Conservation (phyloP, 2,329 filamentous ascomycete species). For the Mycosphaerella sp. region DNA sequence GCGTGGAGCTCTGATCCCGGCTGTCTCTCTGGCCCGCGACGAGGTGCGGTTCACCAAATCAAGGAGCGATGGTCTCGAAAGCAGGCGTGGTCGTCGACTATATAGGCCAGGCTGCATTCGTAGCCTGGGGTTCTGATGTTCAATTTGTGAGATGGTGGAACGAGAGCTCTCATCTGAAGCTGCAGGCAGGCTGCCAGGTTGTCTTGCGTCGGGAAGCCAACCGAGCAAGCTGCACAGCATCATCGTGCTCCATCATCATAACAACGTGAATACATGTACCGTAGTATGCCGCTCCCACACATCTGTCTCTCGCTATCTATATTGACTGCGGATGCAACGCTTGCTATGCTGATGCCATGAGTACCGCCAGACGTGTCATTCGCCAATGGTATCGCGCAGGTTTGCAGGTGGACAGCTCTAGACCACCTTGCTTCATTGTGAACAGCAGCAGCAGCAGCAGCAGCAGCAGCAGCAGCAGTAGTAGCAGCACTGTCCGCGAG, state of each 20-base stretch:
- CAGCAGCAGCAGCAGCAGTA: too few species aligned
- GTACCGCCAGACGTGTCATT: background rate
- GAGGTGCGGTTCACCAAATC: constrained; percentile 52
- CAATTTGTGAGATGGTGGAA: constrained; percentile 42
- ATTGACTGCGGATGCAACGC: background rate
- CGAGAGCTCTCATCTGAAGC: constrained; percentile 5
- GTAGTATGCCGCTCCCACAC: too few species aligned
- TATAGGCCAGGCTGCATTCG: background rate
- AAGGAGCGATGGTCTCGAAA: constrained; percentile 51
- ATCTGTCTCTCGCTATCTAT: background rate
- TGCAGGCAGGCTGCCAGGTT: background rate
- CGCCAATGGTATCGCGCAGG: too few species aligned
- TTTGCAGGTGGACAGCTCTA: too few species aligned
- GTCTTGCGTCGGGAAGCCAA: constrained; percentile 1
- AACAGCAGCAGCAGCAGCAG: too few species aligned
- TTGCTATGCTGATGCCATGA: background rate
- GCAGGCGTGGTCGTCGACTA: background rate
- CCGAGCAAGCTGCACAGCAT: background rate
- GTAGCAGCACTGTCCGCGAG: background rate
- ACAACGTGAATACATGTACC: background rate
- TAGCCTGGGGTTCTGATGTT: constrained; percentile 46
- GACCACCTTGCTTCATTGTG: background rate
- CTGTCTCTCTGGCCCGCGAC: constrained; percentile 22
- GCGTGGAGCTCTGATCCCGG: background rate
- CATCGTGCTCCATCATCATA: background rate